Evolutionary conservation across 768 basidiomycete species (phyloP).

Genomic region (Lactarius sanguifluus): DNA sequence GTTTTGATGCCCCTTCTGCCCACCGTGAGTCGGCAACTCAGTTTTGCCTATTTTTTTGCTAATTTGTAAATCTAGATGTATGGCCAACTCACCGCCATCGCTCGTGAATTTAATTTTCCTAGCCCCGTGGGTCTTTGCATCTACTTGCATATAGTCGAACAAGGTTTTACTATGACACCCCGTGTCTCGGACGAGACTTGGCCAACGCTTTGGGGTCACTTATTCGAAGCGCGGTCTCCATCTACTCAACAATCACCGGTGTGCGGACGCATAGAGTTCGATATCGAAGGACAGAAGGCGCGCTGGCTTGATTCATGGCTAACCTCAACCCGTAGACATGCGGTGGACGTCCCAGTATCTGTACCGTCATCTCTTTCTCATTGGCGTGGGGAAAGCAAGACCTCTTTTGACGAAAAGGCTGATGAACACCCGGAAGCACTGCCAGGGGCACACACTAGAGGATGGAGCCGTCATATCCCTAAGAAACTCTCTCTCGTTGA

Average conservation of each 20-base stretch:
- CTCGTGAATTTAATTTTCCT: conserved; percentile 79
- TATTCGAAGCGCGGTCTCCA: conserved; percentile 46
- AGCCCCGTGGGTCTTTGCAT: conserved; percentile 74
- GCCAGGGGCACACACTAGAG: conserved; percentile 26
- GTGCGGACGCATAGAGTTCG: conserved; percentile 81
- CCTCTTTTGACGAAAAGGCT: conserved; percentile 44
- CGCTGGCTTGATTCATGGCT: conserved; percentile 79
- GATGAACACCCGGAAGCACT: conserved; percentile 38
- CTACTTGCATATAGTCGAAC: conserved; percentile 66
- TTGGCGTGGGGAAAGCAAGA: conserved; percentile 54
- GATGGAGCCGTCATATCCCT: conserved; percentile 53
- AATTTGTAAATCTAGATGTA: conserved; percentile 53
- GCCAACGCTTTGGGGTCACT: conserved; percentile 67
- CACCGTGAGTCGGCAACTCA: conserved; percentile 47
- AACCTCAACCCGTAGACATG: conserved; percentile 44
- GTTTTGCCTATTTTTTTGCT: conserved; percentile 7
- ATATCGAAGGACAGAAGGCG: conserved; percentile 73
- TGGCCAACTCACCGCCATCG: conserved; percentile 74
- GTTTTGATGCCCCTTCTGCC: conserved; percentile 74
- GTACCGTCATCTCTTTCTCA: conserved; percentile 50
- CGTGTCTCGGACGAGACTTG: conserved; percentile 79
- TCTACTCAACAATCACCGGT: conserved; percentile 53
- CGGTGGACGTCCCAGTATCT: conserved; percentile 43
- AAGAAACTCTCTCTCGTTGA: conserved; percentile 70
- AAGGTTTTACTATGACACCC: conserved; percentile 56